Evolutionary conservation across 345 rosid species (phyloP), one percentile per base, ranked within the genome.

Genomic region (Arabidopsis arenosa): DNA sequence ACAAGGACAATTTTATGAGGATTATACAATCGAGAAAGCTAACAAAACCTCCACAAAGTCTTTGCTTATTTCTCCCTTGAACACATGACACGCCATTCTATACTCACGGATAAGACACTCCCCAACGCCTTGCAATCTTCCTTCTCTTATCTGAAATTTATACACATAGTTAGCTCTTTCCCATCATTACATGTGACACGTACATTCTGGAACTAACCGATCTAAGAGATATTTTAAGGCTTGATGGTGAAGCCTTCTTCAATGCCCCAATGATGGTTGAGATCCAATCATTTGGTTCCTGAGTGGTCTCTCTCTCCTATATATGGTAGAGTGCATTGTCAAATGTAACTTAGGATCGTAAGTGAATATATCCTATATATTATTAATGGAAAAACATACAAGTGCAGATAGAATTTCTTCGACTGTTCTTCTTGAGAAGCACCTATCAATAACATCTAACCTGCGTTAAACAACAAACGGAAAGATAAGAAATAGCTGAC

Each of bases 201-300:
- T 18, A 18, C 17, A 53, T 17, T 15, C 0, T 36, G 6, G 10
- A 17, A 68, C 86, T 54, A 84, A 93, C 98, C 66, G 90, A 87
- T 89, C 85, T 83, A 66, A 90, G 95, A 62, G 89, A 78, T 58
- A 90, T 81, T 79, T 90, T 93, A 75, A 93, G 96, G 83, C 98
- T 93, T 48, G 88, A 81, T 48, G 96, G 98, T 14, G 93, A 90
- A 76, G 95, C 97, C 77, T 84, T 86, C 81, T 83, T 89, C 81
- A 93, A 49, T 7, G 83, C 75, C 66, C 72, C 54, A 63, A 89
- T 80, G 9, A 87, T 79, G 15, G 77, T 32, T 55, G 81, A 64
- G 66, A 89, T 77, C 98, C 97, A 90, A 44, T 73, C 84, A 77
- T 88, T 84, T 39, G 18, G 33, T 73, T 57, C 41, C 5, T 64